Evolutionary conservation across 805 yeast species (phyloP), one percentile per base, ranked within the genome.

Genomic region (Sugiyamaella americana): DNA sequence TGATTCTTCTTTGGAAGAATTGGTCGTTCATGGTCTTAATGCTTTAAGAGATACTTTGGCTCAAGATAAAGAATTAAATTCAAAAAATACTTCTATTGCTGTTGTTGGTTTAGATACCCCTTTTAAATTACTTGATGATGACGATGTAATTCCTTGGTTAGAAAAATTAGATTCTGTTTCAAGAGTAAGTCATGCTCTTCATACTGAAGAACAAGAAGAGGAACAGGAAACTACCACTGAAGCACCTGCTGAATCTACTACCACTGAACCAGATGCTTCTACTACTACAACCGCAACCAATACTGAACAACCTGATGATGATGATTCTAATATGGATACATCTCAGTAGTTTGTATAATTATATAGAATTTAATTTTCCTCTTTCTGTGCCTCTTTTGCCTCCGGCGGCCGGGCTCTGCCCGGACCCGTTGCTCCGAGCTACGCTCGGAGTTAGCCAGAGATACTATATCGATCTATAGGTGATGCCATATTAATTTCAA

Each of bases 1-100:
- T 17, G 74, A 75, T 46, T 70, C 80, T 5, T 70, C 75, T 34
- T 68, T 79, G 37, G 94, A 87, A 58, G 81, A 85, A 57, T 76
- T 93, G 55, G 80, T 93, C 51, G 79, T 82, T 37, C 88, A 81
- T 58, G 98, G 95, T 3, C 80, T 93, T 57, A 82, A 81, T 56
- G 95, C 98, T 0, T 74, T 93, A 61, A 82, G 96, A 66, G 98
- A 93, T 61, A 91, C 98, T 0, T 73, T 93, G 58, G 80, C 93
- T 13, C 96, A 89, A 67, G 99, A 93, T 65, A 89, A 87, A 63
- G 95, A 93, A 63, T 76, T 93, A 63, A 87, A 82, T 35, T 70
- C 74, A 44, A 78, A 81, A 51, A 93, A 93, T 68, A 85, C 97
- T 3, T 83, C 95, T 1, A 85, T 93, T 54, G 94, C 96, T 40